These are phyloP conservation scores for Croton laevigatus DNA, from an alignment of 441 rosid genomes.

Conservation along the genomic window DNA sequence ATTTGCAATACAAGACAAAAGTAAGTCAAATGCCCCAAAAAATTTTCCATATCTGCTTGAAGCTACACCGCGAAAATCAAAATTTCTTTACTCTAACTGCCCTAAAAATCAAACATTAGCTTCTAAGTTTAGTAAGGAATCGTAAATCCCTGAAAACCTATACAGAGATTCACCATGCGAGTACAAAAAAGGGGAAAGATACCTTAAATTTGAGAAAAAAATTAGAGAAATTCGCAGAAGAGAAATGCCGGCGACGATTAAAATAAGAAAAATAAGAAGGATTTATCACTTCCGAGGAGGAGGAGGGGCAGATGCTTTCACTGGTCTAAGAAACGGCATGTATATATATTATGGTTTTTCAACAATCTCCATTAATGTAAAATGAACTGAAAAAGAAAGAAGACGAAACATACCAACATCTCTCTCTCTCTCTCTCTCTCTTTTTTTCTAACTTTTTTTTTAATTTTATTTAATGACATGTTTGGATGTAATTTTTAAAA, in stretches of 20 bases:
- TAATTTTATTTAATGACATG: too few species aligned
- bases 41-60: background rate
- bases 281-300: background rate
- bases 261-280: background rate
- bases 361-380: background rate
- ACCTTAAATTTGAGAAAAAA: slow-evolving; percentile 7
- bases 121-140: background rate
- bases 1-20: background rate
- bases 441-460: too few species aligned
- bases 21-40: background rate
- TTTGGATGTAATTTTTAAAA: too few species aligned
- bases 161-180: slow-evolving; percentile 1
- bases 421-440: too few species aligned
- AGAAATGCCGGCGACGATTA: background rate
- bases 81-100: background rate
- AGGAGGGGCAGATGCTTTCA: background rate
- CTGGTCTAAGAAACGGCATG: background rate
- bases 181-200: background rate
- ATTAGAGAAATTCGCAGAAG: background rate
- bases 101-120: background rate
- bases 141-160: background rate
- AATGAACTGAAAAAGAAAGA: background rate
- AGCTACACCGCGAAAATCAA: background rate
- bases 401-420: background rate
- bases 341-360: background rate